Base-by-base conservation (phyloP, 2,329 filamentous ascomycete species). In the Exophiala spinifera region DNA sequence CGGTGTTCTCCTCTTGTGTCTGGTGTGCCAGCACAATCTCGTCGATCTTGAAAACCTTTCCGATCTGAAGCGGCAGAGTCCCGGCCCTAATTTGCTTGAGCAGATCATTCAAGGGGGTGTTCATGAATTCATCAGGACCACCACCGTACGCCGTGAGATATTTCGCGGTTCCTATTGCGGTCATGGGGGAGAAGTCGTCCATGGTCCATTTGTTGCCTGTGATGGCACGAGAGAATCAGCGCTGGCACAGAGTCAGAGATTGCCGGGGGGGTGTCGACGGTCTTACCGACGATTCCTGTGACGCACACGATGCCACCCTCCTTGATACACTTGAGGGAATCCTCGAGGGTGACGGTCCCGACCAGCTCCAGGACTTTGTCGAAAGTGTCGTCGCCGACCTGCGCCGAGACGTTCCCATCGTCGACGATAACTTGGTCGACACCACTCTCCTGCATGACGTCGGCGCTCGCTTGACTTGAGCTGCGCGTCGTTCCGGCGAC, bases 351-450 rank as follows among this genome's bases (percentile, higher is more conserved):
- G 1, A 66, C 69, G 1, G 70, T 70, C 0, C 76, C 76, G 19
- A 76, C 67, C 7, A 79, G 64, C 62, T 79, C 76, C 13, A 79
- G 66, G 4, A 78, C 69, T 55, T 77, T 78, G 55, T 77, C 70
- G 25, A 63, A 58, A 25, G 52, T 59, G 25, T 62, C 59, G 25
- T 62, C 47, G 43, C 64, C 62, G 21, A 77, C 66, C 54, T 74
- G 63, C 2, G 63, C 63, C 1, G 69, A 68, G 31, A 79, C 66
- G 7, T 59, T 61, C 1, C 76, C 75, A 59, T 70, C 64, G 59
- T 79, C 75, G 44, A 78, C 61, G 31, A 77, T 64, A 7, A 78
- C 71, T 53, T 74, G 66, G 57, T 75, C 70, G 1, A 70, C 72
- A 4, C 76, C 75, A 49, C 62, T 63, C 7, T 70, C 69, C 39